Evolutionary conservation across 192 early-diverging fungal genomes (phyloP).

Genomic region (Diversispora epigaea): DNA sequence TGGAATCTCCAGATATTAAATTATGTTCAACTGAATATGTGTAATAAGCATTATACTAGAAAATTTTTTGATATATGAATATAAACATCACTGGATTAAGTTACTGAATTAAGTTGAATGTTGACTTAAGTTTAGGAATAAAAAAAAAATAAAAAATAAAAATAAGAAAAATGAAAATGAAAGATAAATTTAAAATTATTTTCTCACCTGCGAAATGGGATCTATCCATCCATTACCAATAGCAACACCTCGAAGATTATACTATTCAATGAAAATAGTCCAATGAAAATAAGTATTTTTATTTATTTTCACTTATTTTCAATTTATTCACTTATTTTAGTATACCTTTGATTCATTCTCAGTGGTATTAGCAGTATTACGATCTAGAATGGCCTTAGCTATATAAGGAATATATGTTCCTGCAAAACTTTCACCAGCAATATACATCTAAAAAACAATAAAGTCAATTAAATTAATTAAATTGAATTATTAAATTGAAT

Average conservation of each 20-base stretch:
- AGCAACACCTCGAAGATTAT: slow-evolving; percentile 55
- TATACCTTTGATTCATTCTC: slow-evolving; percentile 16
- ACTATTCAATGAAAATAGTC: slow-evolving; percentile 30
- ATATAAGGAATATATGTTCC: slow-evolving; percentile 67
- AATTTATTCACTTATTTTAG: not conserved
- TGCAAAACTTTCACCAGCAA: slow-evolving; percentile 65
- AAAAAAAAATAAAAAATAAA: no score
- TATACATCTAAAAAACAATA: slow-evolving; percentile 47
- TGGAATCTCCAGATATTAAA: slow-evolving; percentile 34
- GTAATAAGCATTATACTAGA: slow-evolving; percentile 49
- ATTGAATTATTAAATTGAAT: not conserved
- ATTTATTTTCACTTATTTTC: not conserved
- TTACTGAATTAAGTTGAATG: no score
- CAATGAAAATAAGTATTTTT: not conserved
- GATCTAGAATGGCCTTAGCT: slow-evolving; percentile 39
- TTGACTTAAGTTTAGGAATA: no score
- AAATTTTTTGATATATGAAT: not conserved
- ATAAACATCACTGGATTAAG: no score
- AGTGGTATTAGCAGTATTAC: slow-evolving; percentile 33
- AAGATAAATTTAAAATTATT: not conserved
- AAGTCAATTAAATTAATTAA: not conserved
- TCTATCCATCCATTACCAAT: slow-evolving; percentile 72
- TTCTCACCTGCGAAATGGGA: slow-evolving; percentile 53
- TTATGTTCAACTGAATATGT: slow-evolving; percentile 38
- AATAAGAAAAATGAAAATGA: not conserved